Conservation (phyloP, 2,329 filamentous ascomycete genomes). For the Aspergillus brasiliensis region DNA sequence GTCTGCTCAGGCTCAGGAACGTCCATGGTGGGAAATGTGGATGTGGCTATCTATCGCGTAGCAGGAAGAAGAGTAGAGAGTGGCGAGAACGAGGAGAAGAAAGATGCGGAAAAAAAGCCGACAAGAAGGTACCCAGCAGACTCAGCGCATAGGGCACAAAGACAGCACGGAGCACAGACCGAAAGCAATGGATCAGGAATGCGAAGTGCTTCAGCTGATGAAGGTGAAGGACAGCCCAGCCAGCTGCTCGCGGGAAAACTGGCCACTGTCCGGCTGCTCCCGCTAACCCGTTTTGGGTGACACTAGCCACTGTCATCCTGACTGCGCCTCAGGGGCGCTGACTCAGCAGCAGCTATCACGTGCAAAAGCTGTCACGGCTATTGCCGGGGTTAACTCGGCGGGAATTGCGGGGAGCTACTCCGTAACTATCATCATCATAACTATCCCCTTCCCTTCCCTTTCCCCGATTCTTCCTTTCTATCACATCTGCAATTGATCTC, state of each 20-base stretch:
- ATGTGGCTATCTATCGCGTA: neutral
- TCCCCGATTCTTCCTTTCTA: neutral
- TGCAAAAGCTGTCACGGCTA: slow-evolving; percentile 1
- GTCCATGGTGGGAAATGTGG: slow-evolving; percentile 65
- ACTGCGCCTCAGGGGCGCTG: slow-evolving; percentile 18
- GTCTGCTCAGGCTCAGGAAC: slow-evolving; percentile 83
- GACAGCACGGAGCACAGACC: neutral
- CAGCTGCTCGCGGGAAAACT: slow-evolving; percentile 26
- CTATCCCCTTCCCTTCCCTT: neutral
- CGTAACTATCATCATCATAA: neutral
- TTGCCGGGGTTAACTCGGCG: slow-evolving; percentile 2
- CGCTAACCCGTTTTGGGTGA: slow-evolving; percentile 14
- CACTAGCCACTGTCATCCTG: slow-evolving; percentile 22
- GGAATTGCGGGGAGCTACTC: slow-evolving; percentile 3
- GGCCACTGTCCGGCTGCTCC: slow-evolving; percentile 30
- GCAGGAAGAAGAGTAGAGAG: neutral
- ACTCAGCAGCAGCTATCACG: slow-evolving; percentile 12
- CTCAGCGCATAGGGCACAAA: neutral
- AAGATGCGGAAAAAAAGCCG: neutral
- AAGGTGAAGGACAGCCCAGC: neutral
- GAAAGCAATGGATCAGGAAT: neutral
- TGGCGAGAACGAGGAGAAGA: slow-evolving; percentile 1
- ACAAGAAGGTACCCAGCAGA: slow-evolving; percentile 4
- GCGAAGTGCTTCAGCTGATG: neutral
- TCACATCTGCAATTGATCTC: neutral